A percentile compares a stretch with the other conserved stretches of the same genome.
These are phyloP conservation scores for Cytospora schulzeri DNA, from an alignment of 2,329 filamentous ascomycete genomes.

Conservation along the genomic window DNA sequence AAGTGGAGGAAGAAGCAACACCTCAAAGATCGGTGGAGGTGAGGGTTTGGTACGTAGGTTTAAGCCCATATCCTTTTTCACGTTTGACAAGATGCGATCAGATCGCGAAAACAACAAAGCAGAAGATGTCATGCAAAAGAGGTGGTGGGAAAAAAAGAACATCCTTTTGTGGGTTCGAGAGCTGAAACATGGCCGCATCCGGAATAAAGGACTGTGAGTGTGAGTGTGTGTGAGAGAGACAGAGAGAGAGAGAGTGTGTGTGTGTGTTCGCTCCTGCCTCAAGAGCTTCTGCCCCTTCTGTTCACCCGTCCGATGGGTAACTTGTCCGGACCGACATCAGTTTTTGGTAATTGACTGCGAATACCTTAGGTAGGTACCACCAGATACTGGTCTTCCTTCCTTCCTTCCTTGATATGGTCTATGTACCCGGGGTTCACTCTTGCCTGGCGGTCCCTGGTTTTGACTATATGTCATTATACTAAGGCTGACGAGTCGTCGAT, in stretches of 20 bases:
- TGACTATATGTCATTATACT: not conserved
- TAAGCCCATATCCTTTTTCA: slow-evolving; percentile 16
- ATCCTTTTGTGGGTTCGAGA: slow-evolving; percentile 9
- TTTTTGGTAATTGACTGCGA: not conserved
- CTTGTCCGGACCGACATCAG: not conserved
- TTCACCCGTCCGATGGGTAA: not conserved
- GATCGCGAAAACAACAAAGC: not conserved
- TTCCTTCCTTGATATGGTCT: not conserved
- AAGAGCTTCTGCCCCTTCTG: not conserved
- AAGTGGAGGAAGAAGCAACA: slow-evolving; percentile 7
- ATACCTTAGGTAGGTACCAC: too few species aligned
- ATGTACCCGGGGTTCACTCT: not conserved
- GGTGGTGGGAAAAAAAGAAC: slow-evolving; percentile 3
- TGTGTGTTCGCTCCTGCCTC: too few species aligned
- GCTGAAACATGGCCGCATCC: slow-evolving; percentile 23
- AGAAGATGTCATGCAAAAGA: slow-evolving; percentile 1
- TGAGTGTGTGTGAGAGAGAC: too few species aligned
- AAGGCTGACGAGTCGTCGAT: slow-evolving; percentile 3
- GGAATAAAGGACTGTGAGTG: slow-evolving; percentile 8
- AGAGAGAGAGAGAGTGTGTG: too few species aligned
- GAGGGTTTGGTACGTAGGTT: slow-evolving; percentile 12
- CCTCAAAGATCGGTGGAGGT: slow-evolving; percentile 10
- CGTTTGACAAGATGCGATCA: slow-evolving; percentile 12
- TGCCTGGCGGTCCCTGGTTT: not conserved
- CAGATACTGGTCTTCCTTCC: not conserved